Conservation (phyloP, 2,329 filamentous ascomycete species). For the Fusarium udum region DNA sequence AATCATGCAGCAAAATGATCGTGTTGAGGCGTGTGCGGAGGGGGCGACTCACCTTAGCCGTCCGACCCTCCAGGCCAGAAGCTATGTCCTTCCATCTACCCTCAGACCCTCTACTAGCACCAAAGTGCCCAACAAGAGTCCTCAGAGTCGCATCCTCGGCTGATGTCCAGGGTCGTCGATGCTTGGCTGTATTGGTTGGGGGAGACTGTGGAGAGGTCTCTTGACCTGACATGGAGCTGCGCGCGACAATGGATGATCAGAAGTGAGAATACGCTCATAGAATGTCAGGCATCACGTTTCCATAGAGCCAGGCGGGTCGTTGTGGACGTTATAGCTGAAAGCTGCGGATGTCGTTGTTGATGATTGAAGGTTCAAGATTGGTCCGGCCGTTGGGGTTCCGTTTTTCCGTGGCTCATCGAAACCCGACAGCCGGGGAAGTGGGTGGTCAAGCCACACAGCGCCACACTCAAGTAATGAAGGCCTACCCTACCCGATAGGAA, state of each 20-base stretch:
- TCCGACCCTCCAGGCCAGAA: slow-evolving; percentile 37
- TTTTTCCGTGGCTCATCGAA: slow-evolving; percentile 29
- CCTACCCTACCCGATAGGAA: not conserved
- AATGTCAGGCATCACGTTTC: slow-evolving; percentile 13
- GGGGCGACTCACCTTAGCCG: slow-evolving; percentile 41
- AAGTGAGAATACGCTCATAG: not conserved
- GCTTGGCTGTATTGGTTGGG: slow-evolving; percentile 31
- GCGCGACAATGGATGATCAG: not conserved
- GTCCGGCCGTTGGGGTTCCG: slow-evolving; percentile 13
- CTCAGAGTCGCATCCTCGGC: slow-evolving; percentile 43
- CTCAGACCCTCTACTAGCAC: slow-evolving; percentile 39
- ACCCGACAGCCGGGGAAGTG: not conserved
- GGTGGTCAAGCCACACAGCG: not conserved
- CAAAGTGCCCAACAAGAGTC: slow-evolving; percentile 43
- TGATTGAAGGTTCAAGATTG: slow-evolving; percentile 23
- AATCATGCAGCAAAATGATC: not conserved
- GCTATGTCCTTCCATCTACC: slow-evolving; percentile 45
- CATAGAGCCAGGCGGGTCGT: not conserved
- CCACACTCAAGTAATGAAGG: not conserved
- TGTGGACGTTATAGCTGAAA: not conserved
- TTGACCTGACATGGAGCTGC: slow-evolving; percentile 35
- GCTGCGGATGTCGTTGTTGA: not conserved
- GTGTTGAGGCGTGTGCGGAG: not conserved
- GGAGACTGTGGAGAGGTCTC: slow-evolving; percentile 38
- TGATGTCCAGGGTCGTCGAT: slow-evolving; percentile 41